Base-by-base conservation (phyloP, 202 grass and related monocot genomes). In the Eragrostis tef region DNA sequence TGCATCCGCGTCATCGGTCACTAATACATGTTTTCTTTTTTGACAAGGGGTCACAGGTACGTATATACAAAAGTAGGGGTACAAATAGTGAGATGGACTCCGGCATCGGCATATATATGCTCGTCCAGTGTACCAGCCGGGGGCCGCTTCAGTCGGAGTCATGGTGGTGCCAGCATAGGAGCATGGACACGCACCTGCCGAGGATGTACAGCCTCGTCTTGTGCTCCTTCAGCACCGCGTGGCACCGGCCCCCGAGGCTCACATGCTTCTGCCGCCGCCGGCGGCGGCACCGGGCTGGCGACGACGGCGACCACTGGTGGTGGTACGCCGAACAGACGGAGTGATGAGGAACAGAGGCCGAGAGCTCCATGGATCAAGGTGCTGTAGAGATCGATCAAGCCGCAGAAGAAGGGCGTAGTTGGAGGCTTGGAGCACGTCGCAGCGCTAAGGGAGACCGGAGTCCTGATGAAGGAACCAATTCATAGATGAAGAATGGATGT, bases 171-270 rank as follows among this genome's bases (percentile, higher is more conserved):
- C 89, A 91, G 80, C 86, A 91, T 9, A 94, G 84, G 57, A 94
- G 89, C 89, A 94, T 94, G 27, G 89, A 75, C 44, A 91, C 77
- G 87, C 92, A 94, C 19, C 89, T 71, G 68, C 79, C 88, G 25
- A 94, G 86, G 65, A 94, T 94, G 82, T 94, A 94, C 57, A 94
- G 79, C 78, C 91, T 77, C 34, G 91, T 94, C 86, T 90, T 90
- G 78, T 94, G 91, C 84, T 89, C 71, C 88, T 94, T 94, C 71
- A 94, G 79, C 88, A 91, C 72, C 15, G 77, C 73, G 62, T 82
- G 61, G 86, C 93, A 97, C 61, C 92, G 64, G 6, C 81, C 81
- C 0, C 58, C 70, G 25, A 43, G 71, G 3, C 86, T 78, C 34
- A 12, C 41, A 13, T 19, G n/a, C 68, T 34, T 22, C 27, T n/a